These are phyloP conservation scores for Orobanche coerulescens DNA, from an alignment of 257 asterid genomes.

Conservation along the genomic window DNA sequence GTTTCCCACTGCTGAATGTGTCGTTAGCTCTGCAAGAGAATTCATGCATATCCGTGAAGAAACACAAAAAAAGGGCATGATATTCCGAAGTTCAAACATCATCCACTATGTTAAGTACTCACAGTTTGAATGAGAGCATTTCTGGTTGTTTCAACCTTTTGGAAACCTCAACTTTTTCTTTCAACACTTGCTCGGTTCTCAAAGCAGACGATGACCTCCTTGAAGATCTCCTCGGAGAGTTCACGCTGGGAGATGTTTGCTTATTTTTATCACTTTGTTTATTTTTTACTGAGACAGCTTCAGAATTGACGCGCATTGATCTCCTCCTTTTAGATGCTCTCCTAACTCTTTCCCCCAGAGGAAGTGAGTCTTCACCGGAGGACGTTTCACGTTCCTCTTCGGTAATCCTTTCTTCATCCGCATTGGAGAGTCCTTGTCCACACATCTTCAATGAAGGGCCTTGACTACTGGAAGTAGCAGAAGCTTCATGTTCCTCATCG, in stretches of 20 bases:
- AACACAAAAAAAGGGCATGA: neutral
- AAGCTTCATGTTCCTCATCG: slow-evolving; percentile 27
- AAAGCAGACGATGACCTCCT: slow-evolving; percentile 25
- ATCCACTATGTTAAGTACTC: slow-evolving; percentile 25
- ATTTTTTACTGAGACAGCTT: slow-evolving; percentile 20
- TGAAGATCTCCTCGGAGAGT: slow-evolving; percentile 28
- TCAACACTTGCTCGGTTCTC: slow-evolving; percentile 14
- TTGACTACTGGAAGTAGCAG: slow-evolving; percentile 21
- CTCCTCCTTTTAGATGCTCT: slow-evolving; percentile 25
- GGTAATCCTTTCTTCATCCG: neutral
- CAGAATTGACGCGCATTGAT: slow-evolving; percentile 14
- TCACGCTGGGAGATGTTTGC: slow-evolving; percentile 17
- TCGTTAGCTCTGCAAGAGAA: slow-evolving; percentile 33
- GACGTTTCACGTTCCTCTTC: neutral
- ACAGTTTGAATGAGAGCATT: slow-evolving; percentile 25
- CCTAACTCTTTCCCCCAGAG: slow-evolving; percentile 19
- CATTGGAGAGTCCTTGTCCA: slow-evolving; percentile 8
- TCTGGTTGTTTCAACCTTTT: slow-evolving; percentile 21
- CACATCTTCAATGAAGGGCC: too few species aligned
- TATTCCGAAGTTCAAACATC: slow-evolving; percentile 6
- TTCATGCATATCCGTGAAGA: slow-evolving; percentile 4
- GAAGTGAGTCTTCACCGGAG: neutral
- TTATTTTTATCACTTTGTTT: slow-evolving; percentile 23
- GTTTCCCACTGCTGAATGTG: slow-evolving; percentile 27
- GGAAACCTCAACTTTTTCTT: slow-evolving; percentile 21